Evolutionary conservation across 805 yeast species (phyloP).

Genomic region (Komagataella populi): DNA sequence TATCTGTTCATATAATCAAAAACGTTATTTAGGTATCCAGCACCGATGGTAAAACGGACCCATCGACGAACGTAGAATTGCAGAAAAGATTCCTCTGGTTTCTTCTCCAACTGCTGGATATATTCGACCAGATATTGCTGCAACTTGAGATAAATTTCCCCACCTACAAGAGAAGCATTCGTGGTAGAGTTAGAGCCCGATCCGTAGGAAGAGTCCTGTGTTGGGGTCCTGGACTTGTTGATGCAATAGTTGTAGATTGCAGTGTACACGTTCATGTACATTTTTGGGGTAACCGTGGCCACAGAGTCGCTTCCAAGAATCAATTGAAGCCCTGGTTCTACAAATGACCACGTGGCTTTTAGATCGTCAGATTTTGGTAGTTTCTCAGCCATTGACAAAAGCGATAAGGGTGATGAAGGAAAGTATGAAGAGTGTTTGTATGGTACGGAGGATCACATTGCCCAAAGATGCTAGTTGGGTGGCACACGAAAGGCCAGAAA

Average conservation of each 20-base stretch:
- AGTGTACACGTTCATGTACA: conserved; percentile 86
- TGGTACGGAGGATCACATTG: background rate
- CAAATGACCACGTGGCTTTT: conserved; percentile 62
- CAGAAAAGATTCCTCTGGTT: conserved; percentile 52
- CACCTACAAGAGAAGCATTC: conserved; percentile 39
- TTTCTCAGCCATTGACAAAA: conserved; percentile 2
- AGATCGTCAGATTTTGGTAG: conserved; percentile 48
- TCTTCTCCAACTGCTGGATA: conserved; percentile 33
- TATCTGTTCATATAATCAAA: conserved; percentile 93
- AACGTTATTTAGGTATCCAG: conserved; percentile 82
- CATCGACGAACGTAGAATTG: conserved; percentile 80
- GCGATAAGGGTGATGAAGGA: background rate
- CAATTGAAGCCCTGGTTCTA: conserved; percentile 62
- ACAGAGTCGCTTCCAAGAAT: conserved; percentile 56
- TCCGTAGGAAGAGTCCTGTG: conserved; percentile 11
- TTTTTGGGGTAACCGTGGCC: conserved; percentile 49
- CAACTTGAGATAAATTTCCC: conserved; percentile 73
- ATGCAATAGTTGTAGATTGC: conserved; percentile 91
- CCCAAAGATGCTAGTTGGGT: background rate
- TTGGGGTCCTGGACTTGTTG: conserved; percentile 48
- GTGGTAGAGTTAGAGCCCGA: conserved; percentile 12
- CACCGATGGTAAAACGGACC: conserved; percentile 84
- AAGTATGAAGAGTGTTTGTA: background rate
- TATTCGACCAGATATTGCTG: conserved; percentile 53
- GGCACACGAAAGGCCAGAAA: background rate